These are phyloP conservation scores for Pseudoturritis turrita DNA, from an alignment of 345 rosid genomes.

Conservation along the genomic window DNA sequence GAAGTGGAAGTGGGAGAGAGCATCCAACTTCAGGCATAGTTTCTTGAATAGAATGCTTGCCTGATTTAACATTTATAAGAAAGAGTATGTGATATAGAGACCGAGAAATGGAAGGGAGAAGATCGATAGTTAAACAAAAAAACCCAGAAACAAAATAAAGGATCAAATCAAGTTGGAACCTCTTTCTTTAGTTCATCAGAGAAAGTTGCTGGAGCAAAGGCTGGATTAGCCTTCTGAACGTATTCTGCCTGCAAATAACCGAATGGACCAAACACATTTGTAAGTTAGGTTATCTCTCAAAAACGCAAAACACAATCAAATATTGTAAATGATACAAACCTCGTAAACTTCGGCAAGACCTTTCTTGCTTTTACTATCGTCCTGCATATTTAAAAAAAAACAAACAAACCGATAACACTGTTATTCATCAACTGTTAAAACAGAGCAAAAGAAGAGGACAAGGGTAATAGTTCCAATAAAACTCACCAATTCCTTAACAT, in stretches of 20 bases:
- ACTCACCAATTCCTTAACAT: slow-evolving; percentile 66
- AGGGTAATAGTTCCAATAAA: background rate
- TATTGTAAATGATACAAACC: slow-evolving; percentile 46
- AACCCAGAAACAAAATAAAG: background rate
- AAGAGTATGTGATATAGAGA: background rate
- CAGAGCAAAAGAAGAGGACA: background rate
- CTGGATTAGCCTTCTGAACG: slow-evolving; percentile 64
- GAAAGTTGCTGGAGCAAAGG: slow-evolving; percentile 61
- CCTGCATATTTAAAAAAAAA: slow-evolving; percentile 46
- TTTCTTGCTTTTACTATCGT: slow-evolving; percentile 88
- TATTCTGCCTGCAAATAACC: slow-evolving; percentile 67
- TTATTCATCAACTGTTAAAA: background rate
- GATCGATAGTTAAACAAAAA: background rate
- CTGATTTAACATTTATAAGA: slow-evolving; percentile 34
- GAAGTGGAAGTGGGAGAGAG: slow-evolving; percentile 95
- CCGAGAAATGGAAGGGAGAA: background rate
- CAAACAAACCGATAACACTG: background rate
- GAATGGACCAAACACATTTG: background rate
- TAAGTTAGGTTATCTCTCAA: background rate
- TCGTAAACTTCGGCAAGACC: slow-evolving; percentile 96
- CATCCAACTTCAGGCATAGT: slow-evolving; percentile 90
- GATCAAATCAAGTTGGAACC: slow-evolving; percentile 36
- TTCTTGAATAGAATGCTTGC: slow-evolving; percentile 73
- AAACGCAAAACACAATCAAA: background rate
- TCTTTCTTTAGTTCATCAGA: slow-evolving; percentile 86